These are phyloP conservation scores for Prunus mongolica DNA, from an alignment of 306 rosid species.

Conservation along the genomic window DNA sequence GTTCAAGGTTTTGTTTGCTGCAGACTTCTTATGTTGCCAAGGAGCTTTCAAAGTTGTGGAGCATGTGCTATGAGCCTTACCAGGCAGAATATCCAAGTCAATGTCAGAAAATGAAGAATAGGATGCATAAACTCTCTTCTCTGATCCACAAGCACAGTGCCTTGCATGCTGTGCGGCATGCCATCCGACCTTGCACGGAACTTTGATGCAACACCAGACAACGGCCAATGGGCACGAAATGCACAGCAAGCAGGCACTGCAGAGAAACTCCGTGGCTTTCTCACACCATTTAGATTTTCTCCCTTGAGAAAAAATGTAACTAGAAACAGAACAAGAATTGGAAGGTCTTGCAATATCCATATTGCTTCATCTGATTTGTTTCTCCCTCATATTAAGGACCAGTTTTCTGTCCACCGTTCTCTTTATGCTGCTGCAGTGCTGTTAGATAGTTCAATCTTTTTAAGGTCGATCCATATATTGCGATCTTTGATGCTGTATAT, in stretches of 20 bases:
- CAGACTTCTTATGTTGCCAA: neutral
- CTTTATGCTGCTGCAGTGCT: no score
- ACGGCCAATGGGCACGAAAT: constrained; percentile 46
- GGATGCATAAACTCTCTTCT: constrained; percentile 19
- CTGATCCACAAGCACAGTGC: constrained; percentile 36
- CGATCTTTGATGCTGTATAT: no score
- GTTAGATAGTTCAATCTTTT: no score
- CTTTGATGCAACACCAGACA: constrained; percentile 48
- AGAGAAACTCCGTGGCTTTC: constrained; percentile 30
- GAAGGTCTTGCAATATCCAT: constrained; percentile 9
- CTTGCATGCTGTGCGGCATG: constrained; percentile 24
- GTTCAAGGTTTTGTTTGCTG: neutral
- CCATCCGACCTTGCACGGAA: constrained; percentile 48
- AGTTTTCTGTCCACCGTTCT: no score
- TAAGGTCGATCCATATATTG: no score
- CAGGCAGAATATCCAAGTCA: constrained; percentile 35
- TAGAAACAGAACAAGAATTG: constrained; percentile 4
- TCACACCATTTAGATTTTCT: constrained; percentile 27
- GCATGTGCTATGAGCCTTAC: neutral
- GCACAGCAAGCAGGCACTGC: constrained; percentile 52
- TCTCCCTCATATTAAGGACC: neutral
- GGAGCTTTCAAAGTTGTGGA: constrained; percentile 3
- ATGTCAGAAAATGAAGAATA: constrained; percentile 71
- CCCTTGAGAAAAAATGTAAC: constrained; percentile 7
- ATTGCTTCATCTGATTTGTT: neutral